Percentiles rank a stretch among this genome's conserved stretches.
These are phyloP conservation scores for Lasiodiplodia theobromae DNA, from an alignment of 2,329 filamentous ascomycete genomes.

Conservation along the genomic window DNA sequence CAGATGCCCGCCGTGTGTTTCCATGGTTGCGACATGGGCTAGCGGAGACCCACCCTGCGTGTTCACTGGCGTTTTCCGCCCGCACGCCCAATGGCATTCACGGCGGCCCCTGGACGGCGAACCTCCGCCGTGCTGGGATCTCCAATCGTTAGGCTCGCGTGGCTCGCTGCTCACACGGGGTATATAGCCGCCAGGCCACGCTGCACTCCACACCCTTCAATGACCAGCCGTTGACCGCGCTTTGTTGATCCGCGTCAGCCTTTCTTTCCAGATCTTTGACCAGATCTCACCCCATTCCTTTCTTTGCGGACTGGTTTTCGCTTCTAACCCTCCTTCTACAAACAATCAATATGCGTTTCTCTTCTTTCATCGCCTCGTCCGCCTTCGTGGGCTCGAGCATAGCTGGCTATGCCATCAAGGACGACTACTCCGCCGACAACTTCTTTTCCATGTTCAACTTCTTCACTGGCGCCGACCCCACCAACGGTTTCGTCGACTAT, in stretches of 20 bases:
- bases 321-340: constrained; percentile 32
- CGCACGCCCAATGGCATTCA: constrained; percentile 17
- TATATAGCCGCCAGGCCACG: constrained; percentile 21
- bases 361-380: constrained; percentile 43
- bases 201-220: constrained; percentile 15
- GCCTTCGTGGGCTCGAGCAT: constrained; percentile 45
- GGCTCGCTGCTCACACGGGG: constrained; percentile 8
- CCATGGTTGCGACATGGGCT: constrained; percentile 9
- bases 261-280: constrained; percentile 1
- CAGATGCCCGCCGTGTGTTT: constrained; percentile 23
- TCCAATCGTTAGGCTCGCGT: constrained; percentile 18
- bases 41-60: constrained; percentile 11
- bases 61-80: neutral
- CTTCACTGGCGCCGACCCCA: constrained; percentile 52
- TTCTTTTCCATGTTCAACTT: constrained; percentile 49
- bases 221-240: constrained; percentile 28
- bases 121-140: constrained; percentile 17
- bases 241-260: constrained; percentile 25
- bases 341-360: constrained; percentile 42
- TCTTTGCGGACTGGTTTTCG: constrained; percentile 16
- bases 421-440: constrained; percentile 34
- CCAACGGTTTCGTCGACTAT: constrained; percentile 53
- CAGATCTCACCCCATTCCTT: constrained; percentile 12
- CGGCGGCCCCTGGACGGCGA: constrained; percentile 1
- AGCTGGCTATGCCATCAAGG: constrained; percentile 42